Evolutionary conservation across 495 filamentous ascomycete genomes (phyloP), one percentile per base, ranked within the genome.

Genomic region (Echria macrotheca): DNA sequence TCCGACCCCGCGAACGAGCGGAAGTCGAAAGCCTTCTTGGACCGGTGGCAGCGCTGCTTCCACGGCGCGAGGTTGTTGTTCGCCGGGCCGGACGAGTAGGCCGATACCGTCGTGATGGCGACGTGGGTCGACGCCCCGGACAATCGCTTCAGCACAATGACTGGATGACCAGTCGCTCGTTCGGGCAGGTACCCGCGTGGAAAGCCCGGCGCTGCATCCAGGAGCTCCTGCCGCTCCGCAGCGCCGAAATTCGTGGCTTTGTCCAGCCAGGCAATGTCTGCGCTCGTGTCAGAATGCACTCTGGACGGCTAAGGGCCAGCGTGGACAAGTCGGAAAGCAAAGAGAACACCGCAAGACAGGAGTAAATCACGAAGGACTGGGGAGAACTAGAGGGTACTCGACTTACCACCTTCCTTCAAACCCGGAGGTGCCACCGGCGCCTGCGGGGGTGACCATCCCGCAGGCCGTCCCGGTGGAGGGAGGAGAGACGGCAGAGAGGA

Each of bases 101-200:
- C 66, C 9, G 64, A 67, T 1, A 69, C 61, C 0, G 66, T 60
- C 2, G 59, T 57, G 24, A 69, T 35, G 1, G 63, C 26, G 25
- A 53, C 52, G 26, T 60, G 23, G 2, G 22, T 50, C 14, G 35
- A 53, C 7, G 52, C 37, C 0, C 11, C 25, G 0, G 59, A 58
- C 12, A 44, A 2, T 3, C 52, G 39, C 11, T 51, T 47, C 6
- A 69, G 49, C 19, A 69, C 49, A 17, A 69, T 65, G 28, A 67
- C 64, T 0, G 66, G 66, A 39, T 69, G 66, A 7, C 45, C 40
- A 3, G 60, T 66, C 0, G 66, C 64, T 5, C 4, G 15, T 11
- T 0, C 9, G 4, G 22, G 46, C 8, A 67, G 4, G 31, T 65
- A 61, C 7, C 52, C 28, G 12, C 36, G 25, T 2, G 46, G 21